Conservation (phyloP, 257 asterid species). For the Penstemon barbatus region DNA sequence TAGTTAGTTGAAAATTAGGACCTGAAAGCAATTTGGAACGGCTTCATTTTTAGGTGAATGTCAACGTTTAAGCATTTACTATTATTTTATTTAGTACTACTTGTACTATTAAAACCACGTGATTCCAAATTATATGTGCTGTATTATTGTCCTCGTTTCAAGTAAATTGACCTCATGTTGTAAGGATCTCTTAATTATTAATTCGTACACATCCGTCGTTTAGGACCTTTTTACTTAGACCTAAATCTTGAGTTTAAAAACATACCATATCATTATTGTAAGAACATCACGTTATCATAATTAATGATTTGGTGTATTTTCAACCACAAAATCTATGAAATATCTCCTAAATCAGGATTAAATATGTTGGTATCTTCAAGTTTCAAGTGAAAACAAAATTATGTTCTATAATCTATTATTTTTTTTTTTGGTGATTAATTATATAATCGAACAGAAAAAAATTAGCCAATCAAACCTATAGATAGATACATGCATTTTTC, state of each 20-base stretch:
- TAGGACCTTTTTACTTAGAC: neutral
- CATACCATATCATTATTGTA: too few relatives aligned
- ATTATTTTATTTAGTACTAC: neutral
- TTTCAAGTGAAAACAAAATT: slow-evolving; percentile 1
- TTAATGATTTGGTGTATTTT: too few relatives aligned
- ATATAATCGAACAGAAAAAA: too few relatives aligned
- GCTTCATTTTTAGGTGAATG: neutral
- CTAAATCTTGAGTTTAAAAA: too few relatives aligned
- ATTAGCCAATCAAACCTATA: too few relatives aligned
- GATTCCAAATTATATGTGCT: slow-evolving; percentile 17
- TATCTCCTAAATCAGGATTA: too few relatives aligned
- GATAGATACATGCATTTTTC: too few relatives aligned
- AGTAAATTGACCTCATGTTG: neutral
- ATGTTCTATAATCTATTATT: neutral
- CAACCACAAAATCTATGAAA: too few relatives aligned
- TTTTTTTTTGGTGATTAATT: too few relatives aligned
- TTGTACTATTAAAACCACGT: neutral
- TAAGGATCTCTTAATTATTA: neutral
- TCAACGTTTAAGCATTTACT: neutral
- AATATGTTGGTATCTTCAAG: slow-evolving; percentile 16
- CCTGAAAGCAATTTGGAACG: too few relatives aligned
- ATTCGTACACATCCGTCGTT: neutral
- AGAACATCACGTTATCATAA: too few relatives aligned
- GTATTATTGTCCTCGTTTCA: slow-evolving; percentile 25
- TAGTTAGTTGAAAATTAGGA: neutral